Base-by-base conservation (phyloP, 2,329 filamentous ascomycete species). In the Botrytis deweyae region DNA sequence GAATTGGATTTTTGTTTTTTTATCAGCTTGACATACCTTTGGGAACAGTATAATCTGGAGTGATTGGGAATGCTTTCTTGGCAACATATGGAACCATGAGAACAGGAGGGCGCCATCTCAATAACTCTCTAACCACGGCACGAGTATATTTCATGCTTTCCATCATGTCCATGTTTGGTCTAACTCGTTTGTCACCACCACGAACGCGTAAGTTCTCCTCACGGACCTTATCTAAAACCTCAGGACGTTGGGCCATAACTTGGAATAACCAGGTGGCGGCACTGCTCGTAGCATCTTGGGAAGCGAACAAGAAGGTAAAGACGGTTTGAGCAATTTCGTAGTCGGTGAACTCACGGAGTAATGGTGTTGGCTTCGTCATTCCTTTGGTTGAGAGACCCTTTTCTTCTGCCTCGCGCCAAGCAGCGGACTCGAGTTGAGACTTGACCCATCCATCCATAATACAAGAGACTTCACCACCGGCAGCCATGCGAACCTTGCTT, bases 401-500 rank as follows among this genome's bases (percentile, higher is more conserved):
- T 72, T 89, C 93, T 78, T 94, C 85, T 75, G 92, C 92, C 83
- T 95, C 90, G 74, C 91, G 90, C 88, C 95, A 98, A 75, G 86
- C 88, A 82, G 93, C 90, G 7, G 93, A 97, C 74, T 96, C 90
- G 78, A 97, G 87, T 89, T 98, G 97, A 77, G 91, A 87, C 85
- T 93, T 90, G 80, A 98, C 86, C 96, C 96, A 99, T 74, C 90
- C 93, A 82, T 99, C 96, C 90, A 98, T 93, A 83, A 98, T 98
- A 83, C 95, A 98, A 77, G 91, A 92, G 73, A 95, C 85, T 74
- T 95, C 90, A 77, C 94, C 95, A 80, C 95, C 95, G 72, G 93
- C 91, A 79, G 91, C 90, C 93, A 98, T 97, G 79, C 93, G 91
- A 76, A 94, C 91, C 87, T 96, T 97, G 84, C 93, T 92, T 87